Evolutionary conservation across 192 early-diverging fungal genomes (phyloP).

Genomic region (Backusella macrospora): DNA sequence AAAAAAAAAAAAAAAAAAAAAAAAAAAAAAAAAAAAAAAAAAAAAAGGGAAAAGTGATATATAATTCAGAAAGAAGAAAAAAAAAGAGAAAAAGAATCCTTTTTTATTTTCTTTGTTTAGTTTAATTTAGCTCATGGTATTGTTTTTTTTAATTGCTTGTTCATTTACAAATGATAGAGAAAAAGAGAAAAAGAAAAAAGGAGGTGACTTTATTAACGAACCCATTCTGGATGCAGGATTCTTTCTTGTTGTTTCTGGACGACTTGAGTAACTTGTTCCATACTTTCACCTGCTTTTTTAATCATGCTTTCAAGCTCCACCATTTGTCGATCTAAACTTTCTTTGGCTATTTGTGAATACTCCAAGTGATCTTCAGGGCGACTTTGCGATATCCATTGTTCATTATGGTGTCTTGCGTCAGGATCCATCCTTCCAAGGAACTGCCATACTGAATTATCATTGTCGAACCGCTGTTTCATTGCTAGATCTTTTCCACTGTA

Average conservation of each 20-base stretch:
- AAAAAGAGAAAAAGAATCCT: not conserved
- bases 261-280: conserved; percentile 23
- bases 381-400: not conserved
- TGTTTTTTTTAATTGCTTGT: not conserved
- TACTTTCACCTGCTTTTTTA: conserved; percentile 25
- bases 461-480: not conserved
- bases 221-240: conserved; percentile 13
- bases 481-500: not conserved
- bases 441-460: conserved; percentile 7
- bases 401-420: not conserved
- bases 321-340: conserved; percentile 26
- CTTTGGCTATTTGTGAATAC: conserved; percentile 1
- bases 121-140: not conserved
- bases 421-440: conserved; percentile 19
- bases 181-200: conserved; percentile 1
- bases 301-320: conserved; percentile 26
- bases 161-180: not conserved
- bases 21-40: not conserved
- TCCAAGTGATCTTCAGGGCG: not conserved
- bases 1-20: not conserved
- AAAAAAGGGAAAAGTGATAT: not conserved
- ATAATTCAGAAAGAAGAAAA: not conserved
- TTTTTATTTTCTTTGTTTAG: not conserved
- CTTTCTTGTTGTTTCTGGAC: conserved; percentile 21
- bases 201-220: not conserved